Percentiles rank a stretch among this genome's conserved stretches.
Evolutionary conservation across 257 asterid species (phyloP).

Genomic region (Gentiana macrophylla): DNA sequence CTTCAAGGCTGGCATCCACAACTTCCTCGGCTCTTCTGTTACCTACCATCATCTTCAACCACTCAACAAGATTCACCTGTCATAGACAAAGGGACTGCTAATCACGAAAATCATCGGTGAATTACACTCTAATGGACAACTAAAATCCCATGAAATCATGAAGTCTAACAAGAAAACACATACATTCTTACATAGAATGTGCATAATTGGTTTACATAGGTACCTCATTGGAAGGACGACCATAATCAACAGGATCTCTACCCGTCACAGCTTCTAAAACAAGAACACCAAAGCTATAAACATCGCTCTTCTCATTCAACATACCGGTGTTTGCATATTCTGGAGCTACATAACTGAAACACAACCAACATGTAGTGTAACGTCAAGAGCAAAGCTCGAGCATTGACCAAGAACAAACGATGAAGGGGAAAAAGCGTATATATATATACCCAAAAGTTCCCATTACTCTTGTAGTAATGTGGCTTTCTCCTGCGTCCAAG

Average conservation of each 20-base stretch:
- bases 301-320: constrained; percentile 84
- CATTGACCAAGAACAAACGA: constrained; percentile 1
- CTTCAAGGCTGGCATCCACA: constrained; percentile 69
- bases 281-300: constrained; percentile 92
- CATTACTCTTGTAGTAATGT: constrained; percentile 94
- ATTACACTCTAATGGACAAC: neutral
- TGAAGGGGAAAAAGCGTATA: neutral
- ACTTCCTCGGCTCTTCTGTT: constrained; percentile 89
- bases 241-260: constrained; percentile 90
- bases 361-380: no score
- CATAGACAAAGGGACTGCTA: constrained; percentile 9
- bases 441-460: constrained; percentile 84
- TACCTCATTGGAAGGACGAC: constrained; percentile 88
- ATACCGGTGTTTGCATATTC: constrained; percentile 94
- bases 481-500: constrained; percentile 90
- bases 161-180: no score
- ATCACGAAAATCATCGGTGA: neutral
- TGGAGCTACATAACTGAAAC: constrained; percentile 79
- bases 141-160: neutral
- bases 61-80: constrained; percentile 94
- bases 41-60: constrained; percentile 98
- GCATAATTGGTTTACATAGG: neutral
- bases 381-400: no score
- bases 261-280: constrained; percentile 89
- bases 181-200: no score